Base-by-base conservation (phyloP, 2,329 filamentous ascomycete genomes). In the Sporothrix phasma region DNA sequence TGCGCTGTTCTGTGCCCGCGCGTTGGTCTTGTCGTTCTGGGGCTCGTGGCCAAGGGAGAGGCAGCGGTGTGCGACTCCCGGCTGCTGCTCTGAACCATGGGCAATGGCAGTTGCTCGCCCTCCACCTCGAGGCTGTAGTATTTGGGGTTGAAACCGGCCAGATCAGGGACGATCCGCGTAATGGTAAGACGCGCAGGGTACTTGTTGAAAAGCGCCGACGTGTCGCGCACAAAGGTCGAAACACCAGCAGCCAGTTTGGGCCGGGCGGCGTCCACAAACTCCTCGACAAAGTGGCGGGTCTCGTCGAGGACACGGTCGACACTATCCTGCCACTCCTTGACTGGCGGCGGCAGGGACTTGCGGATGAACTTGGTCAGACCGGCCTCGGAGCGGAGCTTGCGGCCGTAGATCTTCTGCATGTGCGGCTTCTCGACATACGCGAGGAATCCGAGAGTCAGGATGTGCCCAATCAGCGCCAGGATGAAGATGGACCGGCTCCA, bases 341-440 rank as follows among this genome's bases (percentile, higher is more conserved):
- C 84, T 2, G 91, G 89, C 2, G 87, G 85, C 3, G 94, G 94
- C 26, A 99, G 79, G 11, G 92, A 91, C 67, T 89, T 86, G 74
- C 91, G 90, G 73, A 99, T 83, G 71, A 90, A 97, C 77, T 92
- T 95, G 65, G 92, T 93, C 45, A 99, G 81, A 59, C 94, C 94
- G 11, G 94, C 94, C 74, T 96, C 91, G 68, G 88, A 80, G 65
- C 94, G 88, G 53, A 99, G 79, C 69, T 86, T 88, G 70, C 87
- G 82, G 47, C 94, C 93, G 72, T 99, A 99, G 19, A 97, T 84
- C 80, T 96, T 97, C 74, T 96, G 90, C 92, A 99, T 97, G 74
- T 99, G 94, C 15, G 93, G 94, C 66, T 92, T 88, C 76, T 99
- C 94, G 10, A 99, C 89, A 69, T 93, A 89, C 65, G 96, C 90